Percentiles rank a stretch among this genome's conserved stretches.
Evolutionary conservation across 2,329 filamentous ascomycete genomes (phyloP).

Genomic region (Arthroderma sp.): DNA sequence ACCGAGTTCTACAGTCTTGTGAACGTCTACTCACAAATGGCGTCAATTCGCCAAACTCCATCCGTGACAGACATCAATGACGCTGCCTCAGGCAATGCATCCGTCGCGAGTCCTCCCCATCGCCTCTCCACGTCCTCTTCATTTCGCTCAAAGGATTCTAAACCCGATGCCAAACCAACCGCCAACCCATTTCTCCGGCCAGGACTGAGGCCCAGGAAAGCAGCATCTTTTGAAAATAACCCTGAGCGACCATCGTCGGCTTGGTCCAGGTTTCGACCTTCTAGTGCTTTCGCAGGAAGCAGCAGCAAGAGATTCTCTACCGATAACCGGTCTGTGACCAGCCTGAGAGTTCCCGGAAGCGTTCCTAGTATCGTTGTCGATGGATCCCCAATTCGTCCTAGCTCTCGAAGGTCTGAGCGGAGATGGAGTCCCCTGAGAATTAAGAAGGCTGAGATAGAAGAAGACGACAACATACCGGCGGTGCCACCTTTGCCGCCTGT

Average conservation of each 20-base stretch:
- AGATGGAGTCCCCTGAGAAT: constrained; percentile 27
- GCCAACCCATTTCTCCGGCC: too few species aligned
- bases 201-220: too few species aligned
- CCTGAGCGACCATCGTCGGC: constrained; percentile 1
- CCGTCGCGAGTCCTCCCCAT: too few species aligned
- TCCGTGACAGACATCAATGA: too few species aligned
- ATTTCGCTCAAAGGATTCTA: too few species aligned
- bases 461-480: constrained; percentile 20
- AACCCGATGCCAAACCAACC: too few species aligned
- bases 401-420: constrained; percentile 32
- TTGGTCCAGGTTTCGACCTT: constrained; percentile 1
- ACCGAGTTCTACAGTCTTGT: too few species aligned
- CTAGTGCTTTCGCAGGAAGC: background rate
- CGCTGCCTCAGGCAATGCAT: too few species aligned
- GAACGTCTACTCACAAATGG: too few species aligned
- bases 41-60: too few species aligned
- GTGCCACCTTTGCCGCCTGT: constrained; percentile 15
- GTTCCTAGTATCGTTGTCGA: constrained; percentile 30
- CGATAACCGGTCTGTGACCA: constrained; percentile 15
- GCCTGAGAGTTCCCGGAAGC: constrained; percentile 20
- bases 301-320: constrained; percentile 4
- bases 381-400: constrained; percentile 21
- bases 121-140: too few species aligned
- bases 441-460: constrained; percentile 21
- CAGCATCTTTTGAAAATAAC: too few species aligned